Base-by-base conservation (phyloP, 2,329 filamentous ascomycete genomes). In the Furcasterigmium furcatum region DNA sequence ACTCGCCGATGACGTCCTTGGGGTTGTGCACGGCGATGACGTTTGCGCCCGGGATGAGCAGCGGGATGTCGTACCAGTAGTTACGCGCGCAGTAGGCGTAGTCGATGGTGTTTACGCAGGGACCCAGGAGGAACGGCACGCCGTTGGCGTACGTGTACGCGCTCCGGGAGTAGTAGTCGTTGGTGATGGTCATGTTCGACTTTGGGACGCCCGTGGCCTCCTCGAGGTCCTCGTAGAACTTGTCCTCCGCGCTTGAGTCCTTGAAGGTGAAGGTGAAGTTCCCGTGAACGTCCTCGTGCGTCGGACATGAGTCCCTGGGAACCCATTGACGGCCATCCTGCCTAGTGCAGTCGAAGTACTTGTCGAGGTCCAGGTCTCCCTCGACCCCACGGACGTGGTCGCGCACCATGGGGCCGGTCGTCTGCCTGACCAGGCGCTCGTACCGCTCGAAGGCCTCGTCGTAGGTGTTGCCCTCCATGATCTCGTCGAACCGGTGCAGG, bases 21-120 rank as follows among this genome's bases (percentile, higher is more conserved):
- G 53, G 53, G 44, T 58, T 51, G 30, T 44, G 45, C 2, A 55
- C 48, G 8, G 53, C 38, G 35, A 52, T 46, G 30, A 18, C 21
- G 8, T 12, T 16, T 21, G 25, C 25, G 4, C 48, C 47, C 19
- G 39, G 35, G 16, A 25, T 27, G 9, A 27, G 24, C 24, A 27
- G 24, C 24, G 51, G 53, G 20, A 52, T 52, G 47, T 50, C 45
- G 42, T 40, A 50, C 32, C 32, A 58, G 35, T 43, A 48, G 8
- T 43, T 30, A 22, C 22, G 18, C 10, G 25, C 20, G 34, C 47
- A 52, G 10, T 24, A 25, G 25, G 12, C n/a, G 12, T n/a, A 12
- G 24, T 27, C 24, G 24, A 12, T 16, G 8, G 8, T 9, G 30
- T 5, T 7, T 5, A 5, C 30, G 30, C 30, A 14, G 30, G 12